A percentile compares a stretch with the other conserved stretches of the same genome.
Evolutionary conservation across 805 yeast species (phyloP).

Genomic region (Pichia kluyveri): DNA sequence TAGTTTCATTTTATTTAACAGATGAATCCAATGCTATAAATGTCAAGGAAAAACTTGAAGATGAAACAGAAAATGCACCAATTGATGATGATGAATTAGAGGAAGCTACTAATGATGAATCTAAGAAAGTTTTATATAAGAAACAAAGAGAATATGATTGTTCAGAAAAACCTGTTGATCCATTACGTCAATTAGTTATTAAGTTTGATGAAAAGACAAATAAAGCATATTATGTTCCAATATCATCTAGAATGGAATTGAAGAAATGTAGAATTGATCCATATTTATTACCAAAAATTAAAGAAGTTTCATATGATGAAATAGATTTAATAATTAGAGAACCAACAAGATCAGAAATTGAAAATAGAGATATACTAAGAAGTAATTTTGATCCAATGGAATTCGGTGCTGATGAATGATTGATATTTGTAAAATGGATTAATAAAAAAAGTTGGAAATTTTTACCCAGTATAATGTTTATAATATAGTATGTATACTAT

Average conservation of each 20-base stretch:
- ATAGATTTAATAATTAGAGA: conserved; percentile 59
- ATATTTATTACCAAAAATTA: conserved; percentile 44
- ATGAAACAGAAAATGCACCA: conserved; percentile 39
- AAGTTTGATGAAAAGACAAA: conserved; percentile 46
- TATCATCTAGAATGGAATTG: conserved; percentile 68
- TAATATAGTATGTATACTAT: no score
- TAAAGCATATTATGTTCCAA: conserved; percentile 68
- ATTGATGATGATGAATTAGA: conserved; percentile 37
- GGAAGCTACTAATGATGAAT: conserved; percentile 25
- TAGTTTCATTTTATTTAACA: conserved; percentile 65
- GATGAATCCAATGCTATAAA: conserved; percentile 32
- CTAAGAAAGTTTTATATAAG: conserved; percentile 41
- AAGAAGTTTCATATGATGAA: conserved; percentile 50
- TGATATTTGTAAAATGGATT: not conserved
- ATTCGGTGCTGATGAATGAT: conserved; percentile 54
- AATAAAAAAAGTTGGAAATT: no score
- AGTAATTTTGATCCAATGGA: conserved; percentile 72
- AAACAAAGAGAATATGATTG: conserved; percentile 78
- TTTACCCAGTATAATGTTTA: no score
- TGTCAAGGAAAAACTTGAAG: conserved; percentile 35
- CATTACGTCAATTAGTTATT: conserved; percentile 56
- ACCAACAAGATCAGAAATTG: conserved; percentile 61
- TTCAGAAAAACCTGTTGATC: conserved; percentile 40
- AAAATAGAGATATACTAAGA: conserved; percentile 57
- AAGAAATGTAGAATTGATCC: conserved; percentile 75